Conservation (phyloP, 768 basidiomycete species). For the Saitozyma sp. region DNA sequence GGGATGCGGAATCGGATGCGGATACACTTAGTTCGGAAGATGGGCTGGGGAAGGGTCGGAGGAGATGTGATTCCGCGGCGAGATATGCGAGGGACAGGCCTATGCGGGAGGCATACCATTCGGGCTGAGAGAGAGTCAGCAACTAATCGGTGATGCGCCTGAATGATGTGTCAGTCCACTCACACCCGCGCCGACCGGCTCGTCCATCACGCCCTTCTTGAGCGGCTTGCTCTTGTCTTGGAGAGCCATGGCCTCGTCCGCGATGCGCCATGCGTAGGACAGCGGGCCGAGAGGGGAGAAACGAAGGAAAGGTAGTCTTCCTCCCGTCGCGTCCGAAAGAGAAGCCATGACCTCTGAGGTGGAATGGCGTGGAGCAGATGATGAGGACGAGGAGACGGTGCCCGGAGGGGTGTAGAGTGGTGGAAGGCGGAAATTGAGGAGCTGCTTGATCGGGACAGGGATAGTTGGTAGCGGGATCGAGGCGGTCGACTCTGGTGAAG, state of each 20-base stretch:
- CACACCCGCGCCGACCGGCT: slow-evolving; percentile 38
- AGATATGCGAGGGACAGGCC: slow-evolving; percentile 34
- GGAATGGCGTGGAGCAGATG: not conserved
- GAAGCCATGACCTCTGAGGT: not conserved
- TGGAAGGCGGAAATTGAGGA: slow-evolving; percentile 7
- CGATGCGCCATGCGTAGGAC: slow-evolving; percentile 38
- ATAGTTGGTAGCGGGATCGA: slow-evolving; percentile 29
- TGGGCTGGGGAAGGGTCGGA: slow-evolving; percentile 29
- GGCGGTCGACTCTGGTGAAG: slow-evolving; percentile 25
- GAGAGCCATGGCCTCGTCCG: slow-evolving; percentile 25
- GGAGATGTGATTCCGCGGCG: slow-evolving; percentile 32
- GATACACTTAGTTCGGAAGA: not conserved
- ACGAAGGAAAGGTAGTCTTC: slow-evolving; percentile 24
- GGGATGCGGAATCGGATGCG: not conserved
- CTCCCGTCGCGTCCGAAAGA: not conserved
- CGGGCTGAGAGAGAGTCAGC: slow-evolving; percentile 23
- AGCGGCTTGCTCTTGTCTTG: slow-evolving; percentile 19
- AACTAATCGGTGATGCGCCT: not conserved
- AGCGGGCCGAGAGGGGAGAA: slow-evolving; percentile 38
- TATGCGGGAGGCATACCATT: slow-evolving; percentile 36
- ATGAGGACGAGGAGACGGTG: not conserved
- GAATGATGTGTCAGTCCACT: slow-evolving; percentile 7
- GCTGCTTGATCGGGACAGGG: slow-evolving; percentile 11
- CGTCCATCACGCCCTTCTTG: slow-evolving; percentile 30
- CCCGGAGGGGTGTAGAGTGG: slow-evolving; percentile 14